Evolutionary conservation across 176 grass and related monocot genomes (phyloP).

Genomic region (Zea mays): Zm-B73-REFERENCE-NAM-5.0 NC_050102.1:22834001-22834500

Average conservation of each 20-base stretch:
- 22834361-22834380: no score
- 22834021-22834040: slow-evolving; percentile 32
- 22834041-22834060: slow-evolving; percentile 88
- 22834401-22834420: no score
- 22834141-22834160: not conserved
- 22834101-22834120: slow-evolving; percentile 87
- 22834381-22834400: no score
- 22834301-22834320: not conserved
- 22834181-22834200: not conserved
- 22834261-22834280: not conserved
- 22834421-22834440: no score
- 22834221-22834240: slow-evolving; percentile 33
- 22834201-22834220: not conserved
- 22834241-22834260: not conserved
- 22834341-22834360: not conserved
- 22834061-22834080: slow-evolving; percentile 96
- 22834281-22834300: not conserved
- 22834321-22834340: not conserved
- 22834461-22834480: no score
- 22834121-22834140: slow-evolving; percentile 86
- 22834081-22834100: slow-evolving; percentile 94
- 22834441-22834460: no score
- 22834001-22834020: not conserved
- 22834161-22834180: not conserved
- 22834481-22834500: no score